A percentile compares a stretch with the other conserved stretches of the same genome.
These are phyloP conservation scores for Herpomyces periplanetae DNA, from an alignment of 2,329 filamentous ascomycete genomes.

Conservation along the genomic window DNA sequence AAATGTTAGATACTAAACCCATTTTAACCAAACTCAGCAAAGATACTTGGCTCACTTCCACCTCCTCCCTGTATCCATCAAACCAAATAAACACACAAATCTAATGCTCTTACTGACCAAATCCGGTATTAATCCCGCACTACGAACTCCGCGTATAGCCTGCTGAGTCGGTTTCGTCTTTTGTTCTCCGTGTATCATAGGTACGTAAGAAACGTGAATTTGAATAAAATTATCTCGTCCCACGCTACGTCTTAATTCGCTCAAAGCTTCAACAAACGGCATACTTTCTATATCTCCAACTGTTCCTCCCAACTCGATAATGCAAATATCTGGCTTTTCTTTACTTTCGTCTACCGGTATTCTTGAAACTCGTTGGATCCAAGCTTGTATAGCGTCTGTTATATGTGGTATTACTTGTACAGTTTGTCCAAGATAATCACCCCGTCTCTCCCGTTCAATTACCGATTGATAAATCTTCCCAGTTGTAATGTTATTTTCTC, in stretches of 20 bases:
- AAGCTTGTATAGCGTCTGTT: slow-evolving; percentile 63
- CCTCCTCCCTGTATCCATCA: too few species aligned
- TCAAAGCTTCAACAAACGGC: slow-evolving; percentile 56
- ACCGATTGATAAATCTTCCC: slow-evolving; percentile 82
- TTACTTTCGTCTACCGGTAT: slow-evolving; percentile 55
- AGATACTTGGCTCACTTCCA: too few species aligned
- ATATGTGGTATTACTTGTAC: slow-evolving; percentile 76
- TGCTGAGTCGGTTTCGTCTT: slow-evolving; percentile 94
- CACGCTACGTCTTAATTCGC: slow-evolving; percentile 28
- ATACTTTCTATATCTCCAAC: slow-evolving; percentile 51
- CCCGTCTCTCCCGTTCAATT: slow-evolving; percentile 27
- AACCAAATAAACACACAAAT: too few species aligned
- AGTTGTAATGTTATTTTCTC: slow-evolving; percentile 83
- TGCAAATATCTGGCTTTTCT: slow-evolving; percentile 58
- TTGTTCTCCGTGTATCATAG: slow-evolving; percentile 32
- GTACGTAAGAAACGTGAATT: slow-evolving; percentile 63
- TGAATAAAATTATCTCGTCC: slow-evolving; percentile 47
- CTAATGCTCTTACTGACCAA: too few species aligned
- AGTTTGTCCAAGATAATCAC: slow-evolving; percentile 53
- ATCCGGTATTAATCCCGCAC: slow-evolving; percentile 22
- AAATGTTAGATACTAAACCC: too few species aligned
- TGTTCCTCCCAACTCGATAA: slow-evolving; percentile 28
- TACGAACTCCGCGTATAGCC: slow-evolving; percentile 46
- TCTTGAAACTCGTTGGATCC: slow-evolving; percentile 50
- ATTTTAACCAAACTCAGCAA: too few species aligned